Evolutionary conservation across 169 alveolate species (phyloP).

Genomic region (Cryptosporidium ubiquitum): DNA sequence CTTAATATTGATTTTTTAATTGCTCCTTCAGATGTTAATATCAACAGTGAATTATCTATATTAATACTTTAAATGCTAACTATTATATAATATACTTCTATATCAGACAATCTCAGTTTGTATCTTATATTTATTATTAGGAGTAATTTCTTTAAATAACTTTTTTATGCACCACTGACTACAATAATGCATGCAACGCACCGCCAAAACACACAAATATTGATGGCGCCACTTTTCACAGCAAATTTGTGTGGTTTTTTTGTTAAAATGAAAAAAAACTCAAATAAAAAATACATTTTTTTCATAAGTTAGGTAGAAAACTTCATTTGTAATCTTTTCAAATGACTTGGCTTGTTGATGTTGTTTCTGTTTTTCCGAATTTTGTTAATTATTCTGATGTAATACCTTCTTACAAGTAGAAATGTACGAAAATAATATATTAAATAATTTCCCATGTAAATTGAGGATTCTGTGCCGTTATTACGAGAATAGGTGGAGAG

Average conservation of each 20-base stretch:
- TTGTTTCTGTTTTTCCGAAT: neutral
- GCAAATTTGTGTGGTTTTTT: constrained; percentile 30
- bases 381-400: neutral
- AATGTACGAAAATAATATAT: neutral
- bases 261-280: neutral
- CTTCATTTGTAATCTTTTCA: neutral
- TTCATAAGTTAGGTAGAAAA: neutral
- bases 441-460: neutral
- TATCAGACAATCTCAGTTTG: neutral
- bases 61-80: neutral
- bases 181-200: neutral
- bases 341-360: neutral
- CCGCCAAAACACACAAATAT: neutral
- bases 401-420: neutral
- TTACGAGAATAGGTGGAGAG: constrained; percentile 38
- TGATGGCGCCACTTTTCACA: neutral
- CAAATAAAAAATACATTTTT: neutral
- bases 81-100: too few relatives aligned
- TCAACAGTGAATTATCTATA: too few relatives aligned
- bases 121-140: neutral
- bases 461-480: constrained; percentile 9
- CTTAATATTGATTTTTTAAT: too few relatives aligned
- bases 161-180: neutral
- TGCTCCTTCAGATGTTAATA: neutral
- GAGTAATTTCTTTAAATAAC: neutral